Base-by-base conservation (phyloP, 768 basidiomycete species). In the Favolaschia claudopus region DNA sequence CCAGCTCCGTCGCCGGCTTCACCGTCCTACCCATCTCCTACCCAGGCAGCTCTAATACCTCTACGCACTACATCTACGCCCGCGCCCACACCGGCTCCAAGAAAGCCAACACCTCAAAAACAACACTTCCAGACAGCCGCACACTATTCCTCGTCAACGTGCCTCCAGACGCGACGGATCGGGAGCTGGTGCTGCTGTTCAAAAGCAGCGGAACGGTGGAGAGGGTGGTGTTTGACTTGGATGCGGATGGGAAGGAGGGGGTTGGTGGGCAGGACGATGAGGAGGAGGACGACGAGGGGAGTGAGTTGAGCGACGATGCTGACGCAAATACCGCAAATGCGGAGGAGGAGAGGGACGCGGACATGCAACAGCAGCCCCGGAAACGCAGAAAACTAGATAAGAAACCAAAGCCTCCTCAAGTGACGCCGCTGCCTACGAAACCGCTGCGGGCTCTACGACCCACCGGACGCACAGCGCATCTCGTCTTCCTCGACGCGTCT, bases 91-190 rank as follows among this genome's bases (percentile, higher is more conserved):
- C 75, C 24, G 76, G 79, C 4, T 78, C 85, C 15, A 84, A 85
- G 66, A 79, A 77, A 57, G 58, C 66, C 37, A 44, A 15, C 10
- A 13, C 37, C 5, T 49, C 37, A 37, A 55, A 63, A 64, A 48
- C 32, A 79, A 76, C 49, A 77, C 83, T 63, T 71, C 81, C 81
- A 5, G 68, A 85, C 29, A 86, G 83, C 15, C 83, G 94, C 39
- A 96, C 94, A 0, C 79, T 96, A 10, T 98, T 98, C 68, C 76
- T 96, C 3, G 92, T 91, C 52, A 97, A 98, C 67, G 76, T 96
- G 6, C 95, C 96, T 2, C 89, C 93, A 53, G 94, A 96, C 70
- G 85, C 92, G 4, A 92, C 92, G 1, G 91, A 92, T 65, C 81
- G 91, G 33, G 93, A 95, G 67, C 74, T 97, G 0, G 77, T 86